Conservation (phyloP, 768 basidiomycete genomes). For the Sporobolomyces pararoseus region DNA sequence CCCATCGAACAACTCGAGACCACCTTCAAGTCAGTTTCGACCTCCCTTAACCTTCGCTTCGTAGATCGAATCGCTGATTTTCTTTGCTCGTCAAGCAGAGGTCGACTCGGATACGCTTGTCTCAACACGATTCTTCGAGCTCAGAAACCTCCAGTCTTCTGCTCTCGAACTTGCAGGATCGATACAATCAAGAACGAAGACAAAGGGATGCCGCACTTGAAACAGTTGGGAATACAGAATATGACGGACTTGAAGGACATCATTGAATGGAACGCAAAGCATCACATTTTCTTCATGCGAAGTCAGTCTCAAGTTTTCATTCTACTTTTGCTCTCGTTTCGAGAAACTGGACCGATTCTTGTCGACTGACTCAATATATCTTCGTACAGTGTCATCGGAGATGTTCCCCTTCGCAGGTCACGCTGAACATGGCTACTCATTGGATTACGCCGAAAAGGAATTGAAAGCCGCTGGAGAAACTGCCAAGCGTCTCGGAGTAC, state of each 20-base stretch:
- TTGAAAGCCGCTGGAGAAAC: conserved; percentile 62
- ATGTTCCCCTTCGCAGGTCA: conserved; percentile 93
- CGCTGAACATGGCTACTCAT: conserved; percentile 68
- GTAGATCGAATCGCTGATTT: conserved; percentile 1
- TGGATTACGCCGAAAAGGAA: conserved; percentile 66
- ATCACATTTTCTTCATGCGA: conserved; percentile 79
- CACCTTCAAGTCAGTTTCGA: conserved; percentile 35
- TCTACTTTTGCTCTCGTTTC: not conserved
- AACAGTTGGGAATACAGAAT: conserved; percentile 73
- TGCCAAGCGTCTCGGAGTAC: conserved; percentile 66
- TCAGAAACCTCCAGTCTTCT: conserved; percentile 72
- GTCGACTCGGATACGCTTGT: conserved; percentile 61
- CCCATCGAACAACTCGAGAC: conserved; percentile 41
- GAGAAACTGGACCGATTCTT: not conserved
- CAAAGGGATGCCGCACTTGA: conserved; percentile 75
- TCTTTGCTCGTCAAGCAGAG: not conserved
- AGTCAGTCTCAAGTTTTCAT: conserved; percentile 7
- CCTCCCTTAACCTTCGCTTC: not conserved
- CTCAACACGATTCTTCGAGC: conserved; percentile 76
- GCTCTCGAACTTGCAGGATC: conserved; percentile 58
- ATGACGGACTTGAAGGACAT: conserved; percentile 49
- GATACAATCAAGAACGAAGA: conserved; percentile 64
- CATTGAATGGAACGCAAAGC: conserved; percentile 71
- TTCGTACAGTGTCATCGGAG: conserved; percentile 75
- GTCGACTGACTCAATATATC: too few species aligned